Evolutionary conservation across 164 flowering plant genomes (phyloP), one percentile per base, ranked within the genome.

Genomic region (Taxillus chinensis): DNA sequence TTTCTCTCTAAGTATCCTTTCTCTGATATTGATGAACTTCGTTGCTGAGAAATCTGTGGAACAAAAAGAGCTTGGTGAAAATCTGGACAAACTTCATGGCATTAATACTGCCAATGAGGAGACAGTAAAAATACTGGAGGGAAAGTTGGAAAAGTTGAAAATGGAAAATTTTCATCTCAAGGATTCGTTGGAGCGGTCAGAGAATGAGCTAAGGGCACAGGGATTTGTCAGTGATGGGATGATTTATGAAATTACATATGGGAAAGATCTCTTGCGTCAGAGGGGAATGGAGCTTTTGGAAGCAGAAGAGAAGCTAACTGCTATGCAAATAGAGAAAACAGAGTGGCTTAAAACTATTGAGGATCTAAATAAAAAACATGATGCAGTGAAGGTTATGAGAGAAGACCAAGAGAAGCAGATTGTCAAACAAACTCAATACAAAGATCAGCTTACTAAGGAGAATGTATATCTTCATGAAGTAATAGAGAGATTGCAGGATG

Each of bases 281-380:
- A 78, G 71, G 73, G 80, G 70, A 59, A 64, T 46, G 39, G 80
- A 77, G 61, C 78, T 82, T 60, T 64, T 61, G 39, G 80, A 74
- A 66, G 77, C 79, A 57, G 74, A 64, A 61, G 56, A 64, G 41
- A 72, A 67, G 70, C 56, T 73, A 10, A 52, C 8, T 60, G 63
- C 50, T 1, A 10, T 55, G 13, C 64, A 63, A 48, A 57, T 61
- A 40, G 77, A 74, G 72, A 72, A 72, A 64, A 27, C 63, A 37
- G 72, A 66, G 64, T 53, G 78, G 62, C 68, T 60, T 10, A 43
- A 55, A 17, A 37, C 51, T 5, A 27, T 73, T 63, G 74, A 68
- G 42, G 71, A 55, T 70, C 62, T 80, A 61, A 67, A 60, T 64
- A 59, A 43, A n/a, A 68, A 75, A 42, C 55, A 61, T 69, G 68